These are phyloP conservation scores for Leccinum truebloodii DNA, from an alignment of 768 basidiomycete species.

Conservation along the genomic window DNA sequence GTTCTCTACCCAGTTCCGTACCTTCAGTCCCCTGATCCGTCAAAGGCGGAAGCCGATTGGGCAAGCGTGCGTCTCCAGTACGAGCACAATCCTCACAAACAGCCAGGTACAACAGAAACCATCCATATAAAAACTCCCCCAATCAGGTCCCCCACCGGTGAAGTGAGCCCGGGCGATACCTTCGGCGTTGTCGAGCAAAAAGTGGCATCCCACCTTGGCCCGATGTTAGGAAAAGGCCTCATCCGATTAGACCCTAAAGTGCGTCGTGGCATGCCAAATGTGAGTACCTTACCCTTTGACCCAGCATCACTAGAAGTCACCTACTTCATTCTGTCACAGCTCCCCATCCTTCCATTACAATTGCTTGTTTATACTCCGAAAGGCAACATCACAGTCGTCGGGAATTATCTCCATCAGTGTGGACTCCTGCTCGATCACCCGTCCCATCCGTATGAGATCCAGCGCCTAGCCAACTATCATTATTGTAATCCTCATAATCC, in stretches of 20 bases:
- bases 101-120: constrained; percentile 57
- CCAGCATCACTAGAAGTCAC: constrained; percentile 13
- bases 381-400: constrained; percentile 84
- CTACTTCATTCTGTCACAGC: constrained; percentile 42
- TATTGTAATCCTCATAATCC: constrained; percentile 92
- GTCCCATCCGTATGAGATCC: constrained; percentile 59
- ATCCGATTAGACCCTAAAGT: constrained; percentile 81
- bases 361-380: constrained; percentile 93
- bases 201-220: constrained; percentile 74
- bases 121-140: constrained; percentile 76
- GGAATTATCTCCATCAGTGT: constrained; percentile 67
- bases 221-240: constrained; percentile 82
- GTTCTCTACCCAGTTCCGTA: constrained; percentile 82
- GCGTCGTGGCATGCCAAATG: constrained; percentile 61
- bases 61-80: constrained; percentile 68
- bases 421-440: constrained; percentile 83
- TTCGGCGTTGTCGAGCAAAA: constrained; percentile 89
- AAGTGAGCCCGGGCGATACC: constrained; percentile 56
- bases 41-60: constrained; percentile 56
- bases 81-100: constrained; percentile 61
- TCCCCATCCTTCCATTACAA: constrained; percentile 80
- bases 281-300: constrained; percentile 40
- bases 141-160: constrained; percentile 50
- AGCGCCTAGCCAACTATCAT: constrained; percentile 58
- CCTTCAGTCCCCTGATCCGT: constrained; percentile 48